Conservation (phyloP, 1,284 basidiomycete species). For the Austroboletus novae-zelandiae region DNA sequence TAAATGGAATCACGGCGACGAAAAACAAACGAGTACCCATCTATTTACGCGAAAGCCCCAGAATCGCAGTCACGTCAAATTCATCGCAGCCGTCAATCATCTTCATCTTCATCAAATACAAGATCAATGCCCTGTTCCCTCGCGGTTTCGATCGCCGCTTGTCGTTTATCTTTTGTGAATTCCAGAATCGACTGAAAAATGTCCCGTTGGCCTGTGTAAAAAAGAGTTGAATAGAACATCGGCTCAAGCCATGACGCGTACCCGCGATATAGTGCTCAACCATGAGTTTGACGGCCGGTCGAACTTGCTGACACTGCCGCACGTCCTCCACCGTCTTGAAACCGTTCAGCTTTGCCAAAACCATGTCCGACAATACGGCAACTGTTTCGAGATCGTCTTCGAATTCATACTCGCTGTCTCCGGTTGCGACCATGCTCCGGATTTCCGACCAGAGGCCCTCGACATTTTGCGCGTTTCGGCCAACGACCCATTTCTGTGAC, state of each 20-base stretch:
- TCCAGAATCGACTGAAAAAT: constrained; percentile 42
- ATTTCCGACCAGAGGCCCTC: constrained; percentile 64
- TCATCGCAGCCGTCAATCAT: not conserved
- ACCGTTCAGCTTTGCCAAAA: constrained; percentile 50
- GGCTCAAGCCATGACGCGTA: constrained; percentile 20
- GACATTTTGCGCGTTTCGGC: constrained; percentile 51
- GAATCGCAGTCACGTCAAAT: not conserved
- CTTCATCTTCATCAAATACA: constrained; percentile 41
- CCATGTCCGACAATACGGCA: constrained; percentile 63
- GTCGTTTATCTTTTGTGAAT: constrained; percentile 46
- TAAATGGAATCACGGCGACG: too few relatives aligned
- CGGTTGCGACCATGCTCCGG: constrained; percentile 40
- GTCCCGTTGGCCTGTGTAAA: constrained; percentile 39
- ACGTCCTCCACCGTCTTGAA: constrained; percentile 39
- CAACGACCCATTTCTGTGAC: constrained; percentile 58
- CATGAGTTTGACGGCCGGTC: constrained; percentile 55
- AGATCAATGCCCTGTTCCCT: constrained; percentile 51
- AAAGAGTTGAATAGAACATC: not conserved
- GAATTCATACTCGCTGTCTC: constrained; percentile 40
- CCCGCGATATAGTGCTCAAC: constrained; percentile 58
- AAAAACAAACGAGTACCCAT: too few relatives aligned
- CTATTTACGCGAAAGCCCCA: too few relatives aligned
- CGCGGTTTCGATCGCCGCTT: constrained; percentile 44
- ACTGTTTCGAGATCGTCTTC: constrained; percentile 66
- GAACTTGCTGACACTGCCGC: constrained; percentile 29